Conservation (phyloP, 371 early-diverging fungal genomes). For the Lichtheimia ornata region DNA sequence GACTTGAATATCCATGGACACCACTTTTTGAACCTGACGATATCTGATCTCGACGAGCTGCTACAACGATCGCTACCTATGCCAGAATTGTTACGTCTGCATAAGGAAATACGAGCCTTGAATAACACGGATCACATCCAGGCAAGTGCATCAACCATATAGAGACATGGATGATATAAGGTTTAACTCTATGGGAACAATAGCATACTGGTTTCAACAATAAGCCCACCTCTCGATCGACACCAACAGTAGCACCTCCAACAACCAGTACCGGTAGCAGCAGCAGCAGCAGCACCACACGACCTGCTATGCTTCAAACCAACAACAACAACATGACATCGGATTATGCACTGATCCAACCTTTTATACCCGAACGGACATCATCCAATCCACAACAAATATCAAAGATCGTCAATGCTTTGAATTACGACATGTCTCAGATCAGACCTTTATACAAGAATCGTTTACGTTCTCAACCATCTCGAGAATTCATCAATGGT, state of each 20-base stretch:
- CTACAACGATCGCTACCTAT: conserved; percentile 22
- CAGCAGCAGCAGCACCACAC: too few species aligned
- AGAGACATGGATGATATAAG: too few species aligned
- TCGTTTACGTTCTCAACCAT: background rate
- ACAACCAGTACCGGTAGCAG: too few species aligned
- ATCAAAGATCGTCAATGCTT: conserved; percentile 22
- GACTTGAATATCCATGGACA: conserved; percentile 22
- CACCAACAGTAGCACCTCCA: too few species aligned
- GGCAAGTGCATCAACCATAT: conserved; percentile 5
- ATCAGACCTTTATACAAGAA: conserved; percentile 10
- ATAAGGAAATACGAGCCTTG: conserved; percentile 26
- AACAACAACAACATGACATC: conserved; percentile 8
- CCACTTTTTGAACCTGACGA: conserved; percentile 18
- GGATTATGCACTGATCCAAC: conserved; percentile 22
- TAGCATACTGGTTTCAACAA: background rate
- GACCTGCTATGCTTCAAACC: background rate
- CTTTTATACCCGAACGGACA: conserved; percentile 29
- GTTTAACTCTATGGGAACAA: too few species aligned
- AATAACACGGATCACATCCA: conserved; percentile 10
- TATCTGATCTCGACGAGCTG: conserved; percentile 15
- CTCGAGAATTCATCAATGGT: background rate
- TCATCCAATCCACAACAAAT: conserved; percentile 33
- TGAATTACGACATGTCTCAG: conserved; percentile 15
- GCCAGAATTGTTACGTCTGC: conserved; percentile 32
- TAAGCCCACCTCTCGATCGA: too few species aligned